Percentiles rank a stretch among this genome's conserved stretches.
These are phyloP conservation scores for Colletotrichum sp. DNA, from an alignment of 2,329 filamentous ascomycete species.

Conservation along the genomic window DNA sequence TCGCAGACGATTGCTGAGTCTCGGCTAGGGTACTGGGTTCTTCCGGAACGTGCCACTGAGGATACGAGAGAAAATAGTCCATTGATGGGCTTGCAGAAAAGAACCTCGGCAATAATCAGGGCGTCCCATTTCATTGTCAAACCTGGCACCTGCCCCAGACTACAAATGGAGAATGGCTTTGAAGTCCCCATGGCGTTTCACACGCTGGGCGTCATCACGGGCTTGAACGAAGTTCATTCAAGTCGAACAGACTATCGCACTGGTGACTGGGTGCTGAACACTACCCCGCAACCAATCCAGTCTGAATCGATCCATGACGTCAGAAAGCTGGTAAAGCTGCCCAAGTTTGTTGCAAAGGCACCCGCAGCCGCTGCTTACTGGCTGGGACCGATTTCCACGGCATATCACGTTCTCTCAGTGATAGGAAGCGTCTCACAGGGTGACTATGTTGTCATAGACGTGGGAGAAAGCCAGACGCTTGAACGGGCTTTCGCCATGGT, in stretches of 20 bases:
- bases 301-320: neutral
- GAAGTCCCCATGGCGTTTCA: neutral
- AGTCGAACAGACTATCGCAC: neutral
- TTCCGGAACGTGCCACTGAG: neutral
- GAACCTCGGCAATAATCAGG: neutral
- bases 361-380: neutral
- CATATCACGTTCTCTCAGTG: neutral
- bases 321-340: neutral
- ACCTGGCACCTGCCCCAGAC: neutral
- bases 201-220: neutral
- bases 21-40: neutral
- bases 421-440: neutral
- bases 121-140: neutral
- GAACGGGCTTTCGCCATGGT: neutral
- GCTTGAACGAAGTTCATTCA: neutral
- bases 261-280: neutral
- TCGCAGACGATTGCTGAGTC: neutral
- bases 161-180: neutral
- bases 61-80: neutral
- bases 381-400: neutral
- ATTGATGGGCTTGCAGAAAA: neutral
- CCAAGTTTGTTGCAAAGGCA: neutral
- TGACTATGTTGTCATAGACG: neutral
- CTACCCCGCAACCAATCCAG: neutral
- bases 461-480: neutral